Evolutionary conservation across 371 early-diverging fungal species (phyloP).

Genomic region (Lichtheimia ramosa): DNA sequence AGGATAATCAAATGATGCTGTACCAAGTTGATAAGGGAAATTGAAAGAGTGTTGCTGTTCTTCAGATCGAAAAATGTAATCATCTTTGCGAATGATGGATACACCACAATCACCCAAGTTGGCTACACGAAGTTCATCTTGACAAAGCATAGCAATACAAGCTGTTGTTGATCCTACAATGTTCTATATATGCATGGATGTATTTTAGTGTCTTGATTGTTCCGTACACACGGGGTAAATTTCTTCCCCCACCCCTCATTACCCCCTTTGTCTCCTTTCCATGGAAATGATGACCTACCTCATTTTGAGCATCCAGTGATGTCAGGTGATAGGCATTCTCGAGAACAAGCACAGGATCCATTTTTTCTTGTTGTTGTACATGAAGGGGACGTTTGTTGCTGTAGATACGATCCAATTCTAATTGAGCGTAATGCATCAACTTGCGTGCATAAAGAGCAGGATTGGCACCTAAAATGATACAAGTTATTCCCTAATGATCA

Average conservation of each 20-base stretch:
- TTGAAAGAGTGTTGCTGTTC: conserved; percentile 84
- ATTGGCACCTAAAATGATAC: conserved; percentile 62
- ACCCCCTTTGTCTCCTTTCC: neutral
- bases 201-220: no score
- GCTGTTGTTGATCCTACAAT: conserved; percentile 86
- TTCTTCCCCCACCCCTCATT: neutral
- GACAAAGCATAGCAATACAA: conserved; percentile 78
- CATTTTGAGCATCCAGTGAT: conserved; percentile 26
- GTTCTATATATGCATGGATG: conserved; percentile 6
- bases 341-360: conserved; percentile 21
- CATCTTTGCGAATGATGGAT: conserved; percentile 77
- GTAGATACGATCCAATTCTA: conserved; percentile 73
- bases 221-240: no score
- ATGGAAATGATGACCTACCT: conserved; percentile 12
- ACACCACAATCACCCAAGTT: conserved; percentile 94
- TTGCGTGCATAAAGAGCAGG: conserved; percentile 84
- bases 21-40: conserved; percentile 77
- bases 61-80: conserved; percentile 87
- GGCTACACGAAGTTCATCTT: conserved; percentile 87
- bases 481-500: conserved; percentile 1
- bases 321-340: conserved; percentile 30
- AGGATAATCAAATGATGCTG: conserved; percentile 62
- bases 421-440: conserved; percentile 84
- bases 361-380: conserved; percentile 14
- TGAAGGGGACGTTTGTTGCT: conserved; percentile 24